Conservation (phyloP, 176 grass and related monocot species). For the Poa annua region DNA sequence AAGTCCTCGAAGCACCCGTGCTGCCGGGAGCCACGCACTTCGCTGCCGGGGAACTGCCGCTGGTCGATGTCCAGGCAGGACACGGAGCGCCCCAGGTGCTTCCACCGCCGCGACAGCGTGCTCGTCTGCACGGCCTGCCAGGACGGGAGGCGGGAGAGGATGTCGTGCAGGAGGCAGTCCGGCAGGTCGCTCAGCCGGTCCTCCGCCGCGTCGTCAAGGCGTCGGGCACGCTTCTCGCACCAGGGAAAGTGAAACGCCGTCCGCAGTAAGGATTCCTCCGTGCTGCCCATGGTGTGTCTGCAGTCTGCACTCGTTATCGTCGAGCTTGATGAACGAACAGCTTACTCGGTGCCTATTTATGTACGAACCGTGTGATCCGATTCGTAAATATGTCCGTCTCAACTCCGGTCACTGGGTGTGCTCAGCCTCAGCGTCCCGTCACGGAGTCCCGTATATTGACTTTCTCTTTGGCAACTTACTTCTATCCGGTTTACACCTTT, state of each 20-base stretch:
- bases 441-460: neutral
- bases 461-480: no score
- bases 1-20: conserved; percentile 11
- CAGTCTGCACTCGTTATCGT: neutral
- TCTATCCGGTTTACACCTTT: no score
- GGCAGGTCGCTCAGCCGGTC: conserved; percentile 23
- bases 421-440: no score
- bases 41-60: conserved; percentile 1
- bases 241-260: neutral
- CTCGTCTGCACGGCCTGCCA: conserved; percentile 22
- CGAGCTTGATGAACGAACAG: neutral
- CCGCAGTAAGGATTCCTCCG: neutral
- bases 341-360: neutral
- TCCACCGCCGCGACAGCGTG: conserved; percentile 12
- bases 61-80: conserved; percentile 22
- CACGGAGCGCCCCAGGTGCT: conserved; percentile 12
- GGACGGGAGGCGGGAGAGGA: neutral
- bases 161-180: conserved; percentile 19
- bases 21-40: neutral
- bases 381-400: neutral
- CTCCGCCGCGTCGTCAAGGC: neutral
- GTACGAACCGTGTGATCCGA: neutral
- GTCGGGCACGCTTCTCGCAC: neutral
- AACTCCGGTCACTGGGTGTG: no score
- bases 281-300: neutral